These are phyloP conservation scores for Wickerhamomyces chaumierensis DNA, from an alignment of 805 yeast species.

Conservation along the genomic window DNA sequence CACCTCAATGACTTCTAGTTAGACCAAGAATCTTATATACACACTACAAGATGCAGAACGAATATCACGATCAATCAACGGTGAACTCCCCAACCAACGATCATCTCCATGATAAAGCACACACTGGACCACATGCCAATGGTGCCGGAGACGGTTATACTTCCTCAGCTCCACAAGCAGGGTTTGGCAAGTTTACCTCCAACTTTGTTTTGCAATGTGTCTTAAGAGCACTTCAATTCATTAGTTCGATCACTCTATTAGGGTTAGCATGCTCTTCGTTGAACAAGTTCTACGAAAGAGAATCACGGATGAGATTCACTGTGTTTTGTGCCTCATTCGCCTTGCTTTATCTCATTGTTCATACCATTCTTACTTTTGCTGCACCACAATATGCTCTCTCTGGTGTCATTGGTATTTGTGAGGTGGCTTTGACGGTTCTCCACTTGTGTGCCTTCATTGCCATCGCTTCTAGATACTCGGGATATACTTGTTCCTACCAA, in stretches of 20 bases:
- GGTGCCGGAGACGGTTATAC: background rate
- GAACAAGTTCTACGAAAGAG: conserved; percentile 13
- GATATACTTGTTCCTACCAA: conserved; percentile 15
- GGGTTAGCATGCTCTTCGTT: conserved; percentile 20
- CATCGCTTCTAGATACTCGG: conserved; percentile 20
- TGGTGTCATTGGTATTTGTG: conserved; percentile 19
- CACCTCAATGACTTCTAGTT: no score
- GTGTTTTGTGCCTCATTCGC: conserved; percentile 21
- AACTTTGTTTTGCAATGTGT: conserved; percentile 8
- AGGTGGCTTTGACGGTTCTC: conserved; percentile 17
- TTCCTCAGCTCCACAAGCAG: background rate
- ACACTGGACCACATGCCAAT: background rate
- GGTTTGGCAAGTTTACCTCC: conserved; percentile 1
- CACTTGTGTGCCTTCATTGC: conserved; percentile 27
- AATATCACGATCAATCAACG: conserved; percentile 15
- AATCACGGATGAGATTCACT: conserved; percentile 21
- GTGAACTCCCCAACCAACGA: conserved; percentile 12
- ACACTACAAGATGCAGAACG: no score
- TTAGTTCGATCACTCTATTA: conserved; percentile 19
- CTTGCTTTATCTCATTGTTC: conserved; percentile 17
- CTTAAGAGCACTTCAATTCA: conserved; percentile 16
- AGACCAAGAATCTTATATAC: no score
- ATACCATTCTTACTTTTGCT: conserved; percentile 12
- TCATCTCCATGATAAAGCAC: conserved; percentile 9
- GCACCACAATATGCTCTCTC: conserved; percentile 14